A percentile compares a stretch with the other conserved stretches of the same genome.
Conservation (phyloP, 108 stramenopile genomes). For the Nitzschia inconspicua region DNA sequence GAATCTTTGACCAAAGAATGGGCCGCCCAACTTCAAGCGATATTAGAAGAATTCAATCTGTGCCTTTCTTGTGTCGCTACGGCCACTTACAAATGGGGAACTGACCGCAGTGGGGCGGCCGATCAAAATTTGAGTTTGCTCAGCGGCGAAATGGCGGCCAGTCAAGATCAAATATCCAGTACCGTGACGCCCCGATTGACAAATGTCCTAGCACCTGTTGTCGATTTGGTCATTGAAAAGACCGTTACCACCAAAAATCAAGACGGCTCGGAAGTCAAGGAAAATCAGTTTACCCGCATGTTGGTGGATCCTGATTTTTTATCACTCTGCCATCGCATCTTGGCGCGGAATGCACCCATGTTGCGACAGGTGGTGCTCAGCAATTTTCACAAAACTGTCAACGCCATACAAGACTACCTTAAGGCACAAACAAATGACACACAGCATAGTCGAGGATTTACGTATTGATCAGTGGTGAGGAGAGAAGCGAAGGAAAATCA, state of each 20-base stretch:
- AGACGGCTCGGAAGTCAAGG: conserved; percentile 49
- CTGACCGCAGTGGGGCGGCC: conserved; percentile 77
- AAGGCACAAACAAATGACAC: conserved; percentile 66
- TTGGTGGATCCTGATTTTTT: conserved; percentile 66
- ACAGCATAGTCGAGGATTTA: conserved; percentile 36
- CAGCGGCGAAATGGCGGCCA: conserved; percentile 52
- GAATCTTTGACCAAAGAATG: conserved; percentile 39
- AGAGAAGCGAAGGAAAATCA: no score
- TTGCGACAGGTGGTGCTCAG: conserved; percentile 62
- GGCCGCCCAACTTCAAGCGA: conserved; percentile 57
- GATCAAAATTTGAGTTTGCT: conserved; percentile 72
- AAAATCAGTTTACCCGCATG: conserved; percentile 61
- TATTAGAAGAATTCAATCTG: conserved; percentile 70
- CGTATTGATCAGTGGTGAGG: conserved; percentile 40
- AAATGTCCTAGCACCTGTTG: conserved; percentile 75
- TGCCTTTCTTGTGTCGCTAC: conserved; percentile 59
- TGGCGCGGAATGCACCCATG: conserved; percentile 65
- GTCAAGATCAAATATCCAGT: conserved; percentile 69
- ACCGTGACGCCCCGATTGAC: conserved; percentile 63
- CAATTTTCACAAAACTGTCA: conserved; percentile 59
- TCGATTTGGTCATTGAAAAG: conserved; percentile 67
- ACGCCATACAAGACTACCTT: conserved; percentile 60
- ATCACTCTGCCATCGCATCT: conserved; percentile 46
- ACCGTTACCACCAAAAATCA: conserved; percentile 29
- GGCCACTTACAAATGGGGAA: conserved; percentile 79